Conservation (phyloP, 73 alveolate species). For the Paramecium tetraurelia region DNA sequence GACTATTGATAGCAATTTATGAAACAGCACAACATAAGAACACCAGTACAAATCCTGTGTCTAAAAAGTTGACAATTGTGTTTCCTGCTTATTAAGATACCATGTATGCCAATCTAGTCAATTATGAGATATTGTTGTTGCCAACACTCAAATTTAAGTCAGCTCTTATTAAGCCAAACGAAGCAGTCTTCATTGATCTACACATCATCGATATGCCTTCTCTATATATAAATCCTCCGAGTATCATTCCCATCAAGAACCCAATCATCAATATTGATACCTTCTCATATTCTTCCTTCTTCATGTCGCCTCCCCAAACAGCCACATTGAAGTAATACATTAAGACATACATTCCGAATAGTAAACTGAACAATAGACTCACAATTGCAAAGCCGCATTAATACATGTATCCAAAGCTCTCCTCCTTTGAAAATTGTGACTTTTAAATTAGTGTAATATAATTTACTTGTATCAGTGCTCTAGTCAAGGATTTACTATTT, state of each 20-base stretch:
- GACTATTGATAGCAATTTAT: neutral
- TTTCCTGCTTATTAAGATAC: conserved; percentile 39
- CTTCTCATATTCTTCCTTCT: neutral
- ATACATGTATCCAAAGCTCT: conserved; percentile 7
- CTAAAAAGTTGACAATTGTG: neutral
- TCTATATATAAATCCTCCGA: conserved; percentile 11
- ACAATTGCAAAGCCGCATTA: neutral
- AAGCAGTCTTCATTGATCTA: conserved; percentile 14
- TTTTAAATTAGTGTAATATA: neutral
- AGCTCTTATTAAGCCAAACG: conserved; percentile 5
- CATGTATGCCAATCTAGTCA: conserved; percentile 38
- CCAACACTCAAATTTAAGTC: neutral
- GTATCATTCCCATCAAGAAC: conserved; percentile 22
- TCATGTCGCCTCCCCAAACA: conserved; percentile 36
- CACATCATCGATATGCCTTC: conserved; percentile 43
- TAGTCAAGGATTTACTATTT: neutral
- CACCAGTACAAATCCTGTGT: neutral
- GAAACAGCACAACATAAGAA: neutral
- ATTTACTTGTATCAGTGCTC: neutral
- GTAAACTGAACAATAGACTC: neutral
- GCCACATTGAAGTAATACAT: conserved; percentile 1
- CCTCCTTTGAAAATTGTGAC: conserved; percentile 8
- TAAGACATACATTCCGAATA: neutral
- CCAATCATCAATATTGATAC: neutral
- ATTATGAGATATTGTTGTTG: neutral